Conservation (phyloP, 1,284 basidiomycete species). For the Moesziomyces globuligerus region DNA sequence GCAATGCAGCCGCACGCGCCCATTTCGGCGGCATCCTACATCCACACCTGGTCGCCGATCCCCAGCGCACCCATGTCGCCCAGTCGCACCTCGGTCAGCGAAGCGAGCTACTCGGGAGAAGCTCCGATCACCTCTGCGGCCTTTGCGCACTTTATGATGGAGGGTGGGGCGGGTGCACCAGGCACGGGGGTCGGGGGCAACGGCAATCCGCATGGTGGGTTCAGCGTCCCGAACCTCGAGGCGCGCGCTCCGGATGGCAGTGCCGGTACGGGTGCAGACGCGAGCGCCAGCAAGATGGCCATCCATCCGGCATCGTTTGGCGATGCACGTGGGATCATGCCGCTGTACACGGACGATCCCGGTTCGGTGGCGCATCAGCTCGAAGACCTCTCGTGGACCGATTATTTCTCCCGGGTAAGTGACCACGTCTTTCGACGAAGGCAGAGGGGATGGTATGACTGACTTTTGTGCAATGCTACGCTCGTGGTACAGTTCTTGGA, state of each 20-base stretch:
- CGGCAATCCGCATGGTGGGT: background rate
- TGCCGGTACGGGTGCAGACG: slow-evolving; percentile 1
- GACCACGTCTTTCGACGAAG: too few relatives aligned
- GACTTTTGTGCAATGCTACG: background rate
- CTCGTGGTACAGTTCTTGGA: slow-evolving; percentile 34
- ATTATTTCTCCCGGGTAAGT: slow-evolving; percentile 42
- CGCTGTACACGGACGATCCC: slow-evolving; percentile 33
- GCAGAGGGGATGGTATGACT: background rate
- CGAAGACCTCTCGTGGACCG: slow-evolving; percentile 50
- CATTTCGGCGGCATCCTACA: slow-evolving; percentile 43
- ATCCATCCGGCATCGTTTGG: slow-evolving; percentile 44
- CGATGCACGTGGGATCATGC: slow-evolving; percentile 45
- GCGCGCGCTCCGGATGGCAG: slow-evolving; percentile 8
- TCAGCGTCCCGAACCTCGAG: background rate
- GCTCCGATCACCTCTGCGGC: slow-evolving; percentile 27
- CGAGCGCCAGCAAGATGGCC: slow-evolving; percentile 1
- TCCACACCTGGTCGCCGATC: slow-evolving; percentile 47
- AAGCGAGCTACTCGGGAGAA: slow-evolving; percentile 21
- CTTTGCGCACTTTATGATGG: slow-evolving; percentile 39
- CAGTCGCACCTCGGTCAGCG: slow-evolving; percentile 34
- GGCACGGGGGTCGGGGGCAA: slow-evolving; percentile 3
- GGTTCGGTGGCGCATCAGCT: slow-evolving; percentile 38
- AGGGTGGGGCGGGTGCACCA: slow-evolving; percentile 1
- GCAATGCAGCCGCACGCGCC: slow-evolving; percentile 20
- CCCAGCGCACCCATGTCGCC: slow-evolving; percentile 49